Evolutionary conservation across 345 rosid genomes (phyloP).

Genomic region (Eutrema japonicum): DNA sequence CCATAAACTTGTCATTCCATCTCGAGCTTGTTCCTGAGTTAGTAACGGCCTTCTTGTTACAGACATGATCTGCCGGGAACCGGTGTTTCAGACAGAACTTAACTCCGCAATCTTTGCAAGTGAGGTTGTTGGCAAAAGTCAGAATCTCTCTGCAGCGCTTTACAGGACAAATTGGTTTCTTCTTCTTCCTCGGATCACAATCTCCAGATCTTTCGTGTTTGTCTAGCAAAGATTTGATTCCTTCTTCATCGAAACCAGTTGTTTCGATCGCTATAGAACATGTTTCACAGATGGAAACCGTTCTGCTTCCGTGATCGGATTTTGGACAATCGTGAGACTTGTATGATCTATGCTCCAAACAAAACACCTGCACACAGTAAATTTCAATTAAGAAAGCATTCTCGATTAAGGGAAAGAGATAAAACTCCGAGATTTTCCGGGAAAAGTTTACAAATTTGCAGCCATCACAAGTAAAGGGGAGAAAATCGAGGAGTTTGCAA

Average conservation of each 20-base stretch:
- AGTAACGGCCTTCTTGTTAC: conserved; percentile 43
- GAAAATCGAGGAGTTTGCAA: conserved; percentile 84
- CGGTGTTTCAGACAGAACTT: conserved; percentile 79
- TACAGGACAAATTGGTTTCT: conserved; percentile 68
- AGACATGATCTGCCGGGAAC: conserved; percentile 74
- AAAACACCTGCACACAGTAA: conserved; percentile 55
- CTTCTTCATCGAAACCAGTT: conserved; percentile 50
- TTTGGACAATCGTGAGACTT: conserved; percentile 73
- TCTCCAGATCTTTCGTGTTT: conserved; percentile 61
- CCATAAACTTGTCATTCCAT: conserved; percentile 64
- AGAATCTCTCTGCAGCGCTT: conserved; percentile 68
- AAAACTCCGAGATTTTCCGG: not conserved
- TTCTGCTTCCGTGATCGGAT: conserved; percentile 62
- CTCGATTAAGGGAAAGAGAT: not conserved
- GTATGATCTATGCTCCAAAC: conserved; percentile 72
- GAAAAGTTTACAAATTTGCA: conserved; percentile 57
- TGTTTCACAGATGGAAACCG: conserved; percentile 66
- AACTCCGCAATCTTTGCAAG: conserved; percentile 72
- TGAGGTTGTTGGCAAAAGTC: conserved; percentile 63
- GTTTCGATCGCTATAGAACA: conserved; percentile 72
- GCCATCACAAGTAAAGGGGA: conserved; percentile 73
- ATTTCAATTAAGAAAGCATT: not conserved
- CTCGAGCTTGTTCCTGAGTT: conserved; percentile 28
- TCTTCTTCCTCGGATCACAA: conserved; percentile 71
- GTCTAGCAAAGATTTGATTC: conserved; percentile 55